Evolutionary conservation across 2,329 filamentous ascomycete species (phyloP).

Genomic region (Akanthomyces lecanii): DNA sequence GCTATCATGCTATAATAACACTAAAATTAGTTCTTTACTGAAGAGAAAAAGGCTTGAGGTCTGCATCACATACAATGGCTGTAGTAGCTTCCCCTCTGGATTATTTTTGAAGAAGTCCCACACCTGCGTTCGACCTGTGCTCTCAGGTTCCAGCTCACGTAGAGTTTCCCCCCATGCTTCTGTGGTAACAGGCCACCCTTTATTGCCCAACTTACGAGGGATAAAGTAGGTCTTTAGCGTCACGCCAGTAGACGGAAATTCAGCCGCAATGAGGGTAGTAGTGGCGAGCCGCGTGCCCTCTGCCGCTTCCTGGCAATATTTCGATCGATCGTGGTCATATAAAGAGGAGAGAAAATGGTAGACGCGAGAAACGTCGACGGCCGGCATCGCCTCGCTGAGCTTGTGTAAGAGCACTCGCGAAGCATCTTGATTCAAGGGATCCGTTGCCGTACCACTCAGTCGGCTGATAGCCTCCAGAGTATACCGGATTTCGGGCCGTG

Average conservation of each 20-base stretch:
- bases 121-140: neutral
- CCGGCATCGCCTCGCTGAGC: neutral
- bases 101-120: neutral
- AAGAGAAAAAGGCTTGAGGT: neutral
- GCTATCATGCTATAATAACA: constrained; percentile 2
- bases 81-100: neutral
- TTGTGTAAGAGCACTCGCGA: neutral
- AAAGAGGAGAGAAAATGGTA: neutral
- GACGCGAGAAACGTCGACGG: neutral
- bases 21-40: neutral
- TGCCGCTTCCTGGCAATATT: neutral
- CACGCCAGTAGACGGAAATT: neutral
- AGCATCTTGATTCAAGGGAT: constrained; percentile 9
- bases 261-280: neutral
- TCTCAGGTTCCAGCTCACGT: neutral
- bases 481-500: constrained; percentile 14
- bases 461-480: constrained; percentile 6
- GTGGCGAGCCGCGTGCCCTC: neutral
- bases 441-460: neutral
- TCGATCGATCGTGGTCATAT: neutral
- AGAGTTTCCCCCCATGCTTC: neutral
- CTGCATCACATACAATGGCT: neutral
- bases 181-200: neutral
- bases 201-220: neutral
- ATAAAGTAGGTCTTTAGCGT: constrained; percentile 9